These are phyloP conservation scores for Cryptosporidium xiaoi DNA, from an alignment of 169 alveolate species.

Conservation along the genomic window DNA sequence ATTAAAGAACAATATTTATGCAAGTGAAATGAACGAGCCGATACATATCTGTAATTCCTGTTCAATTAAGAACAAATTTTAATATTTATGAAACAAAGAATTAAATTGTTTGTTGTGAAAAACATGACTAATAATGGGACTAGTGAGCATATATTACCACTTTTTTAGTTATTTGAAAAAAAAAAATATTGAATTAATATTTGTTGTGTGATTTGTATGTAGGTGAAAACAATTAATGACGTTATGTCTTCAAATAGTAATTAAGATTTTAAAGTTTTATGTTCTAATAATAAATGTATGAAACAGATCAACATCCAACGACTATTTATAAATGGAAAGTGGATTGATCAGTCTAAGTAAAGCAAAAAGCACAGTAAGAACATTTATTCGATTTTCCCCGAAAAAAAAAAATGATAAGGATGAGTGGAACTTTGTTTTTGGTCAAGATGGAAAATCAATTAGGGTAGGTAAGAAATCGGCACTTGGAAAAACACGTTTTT, in stretches of 20 bases:
- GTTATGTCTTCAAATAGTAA: background rate
- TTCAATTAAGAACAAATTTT: too few relatives aligned
- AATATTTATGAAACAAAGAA: too few relatives aligned
- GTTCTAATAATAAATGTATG: background rate
- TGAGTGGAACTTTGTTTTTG: conserved; percentile 29
- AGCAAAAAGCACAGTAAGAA: conserved; percentile 13
- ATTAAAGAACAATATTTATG: too few relatives aligned
- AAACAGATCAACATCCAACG: background rate
- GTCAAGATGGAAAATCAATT: conserved; percentile 12
- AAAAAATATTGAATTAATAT: too few relatives aligned
- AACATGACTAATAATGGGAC: too few relatives aligned
- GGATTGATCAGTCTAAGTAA: conserved; percentile 11
- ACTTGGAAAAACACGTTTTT: conserved; percentile 37
- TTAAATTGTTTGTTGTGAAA: too few relatives aligned
- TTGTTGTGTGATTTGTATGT: too few relatives aligned
- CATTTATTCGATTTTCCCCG: conserved; percentile 56
- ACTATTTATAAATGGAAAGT: conserved; percentile 37
- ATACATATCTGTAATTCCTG: too few relatives aligned
- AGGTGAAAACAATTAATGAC: background rate
- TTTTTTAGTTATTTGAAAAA: too few relatives aligned
- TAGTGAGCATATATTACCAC: too few relatives aligned
- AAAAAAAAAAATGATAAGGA: conserved; percentile 26
- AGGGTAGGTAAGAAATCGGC: conserved; percentile 31
- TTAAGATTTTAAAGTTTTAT: background rate
- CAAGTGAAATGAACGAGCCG: too few relatives aligned